These are phyloP conservation scores for Globisporangium yorkense DNA, from an alignment of 352 stramenopile genomes.

Conservation along the genomic window DNA sequence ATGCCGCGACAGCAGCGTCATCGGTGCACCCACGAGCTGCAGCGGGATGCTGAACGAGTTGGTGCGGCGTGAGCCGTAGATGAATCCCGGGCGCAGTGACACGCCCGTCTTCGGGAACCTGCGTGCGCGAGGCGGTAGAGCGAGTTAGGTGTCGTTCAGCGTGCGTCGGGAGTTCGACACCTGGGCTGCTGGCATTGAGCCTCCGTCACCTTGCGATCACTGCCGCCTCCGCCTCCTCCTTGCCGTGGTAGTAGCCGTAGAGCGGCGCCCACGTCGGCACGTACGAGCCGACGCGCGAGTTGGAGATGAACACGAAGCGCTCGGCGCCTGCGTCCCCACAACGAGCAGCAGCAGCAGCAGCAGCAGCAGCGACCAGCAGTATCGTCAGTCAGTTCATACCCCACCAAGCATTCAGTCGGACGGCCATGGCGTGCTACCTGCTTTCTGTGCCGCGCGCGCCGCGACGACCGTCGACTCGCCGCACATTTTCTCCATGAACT, in stretches of 20 bases:
- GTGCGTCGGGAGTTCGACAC: neutral
- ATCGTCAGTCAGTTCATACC: too few species aligned
- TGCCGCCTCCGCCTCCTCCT: constrained; percentile 77
- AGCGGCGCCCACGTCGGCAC: constrained; percentile 69
- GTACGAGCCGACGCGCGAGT: constrained; percentile 81
- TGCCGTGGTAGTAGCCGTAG: constrained; percentile 89
- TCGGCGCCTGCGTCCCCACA: constrained; percentile 25
- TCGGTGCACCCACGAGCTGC: constrained; percentile 66
- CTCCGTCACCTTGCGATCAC: constrained; percentile 41
- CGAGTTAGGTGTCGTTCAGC: too few species aligned
- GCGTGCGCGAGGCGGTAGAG: neutral
- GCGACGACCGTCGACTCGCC: constrained; percentile 84
- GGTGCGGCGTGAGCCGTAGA: constrained; percentile 77
- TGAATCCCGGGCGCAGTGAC: constrained; percentile 84
- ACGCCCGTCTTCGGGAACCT: constrained; percentile 76
- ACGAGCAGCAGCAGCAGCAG: too few species aligned
- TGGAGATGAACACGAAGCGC: constrained; percentile 90
- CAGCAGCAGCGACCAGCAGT: too few species aligned
- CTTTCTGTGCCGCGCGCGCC: constrained; percentile 65
- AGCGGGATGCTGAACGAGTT: constrained; percentile 67
- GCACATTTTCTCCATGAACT: constrained; percentile 88
- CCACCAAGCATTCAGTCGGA: too few species aligned
- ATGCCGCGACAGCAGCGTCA: constrained; percentile 53
- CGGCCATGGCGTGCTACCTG: constrained; percentile 16
- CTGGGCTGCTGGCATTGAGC: neutral